These are phyloP conservation scores for Heterobasidion parviporum DNA, from an alignment of 1,284 basidiomycete genomes.

Conservation along the genomic window DNA sequence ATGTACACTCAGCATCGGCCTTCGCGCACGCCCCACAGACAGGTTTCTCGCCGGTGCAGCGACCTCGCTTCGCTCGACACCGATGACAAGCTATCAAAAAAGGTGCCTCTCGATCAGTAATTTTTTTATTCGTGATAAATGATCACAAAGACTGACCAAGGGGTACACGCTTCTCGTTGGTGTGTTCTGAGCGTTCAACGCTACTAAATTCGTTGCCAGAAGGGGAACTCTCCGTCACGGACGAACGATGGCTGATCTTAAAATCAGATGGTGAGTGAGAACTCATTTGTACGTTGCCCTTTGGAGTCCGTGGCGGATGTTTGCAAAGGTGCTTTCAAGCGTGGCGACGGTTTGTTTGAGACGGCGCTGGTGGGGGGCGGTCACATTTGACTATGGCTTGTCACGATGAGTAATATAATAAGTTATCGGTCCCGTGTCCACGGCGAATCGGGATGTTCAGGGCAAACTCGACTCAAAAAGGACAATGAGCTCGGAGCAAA, in stretches of 20 bases:
- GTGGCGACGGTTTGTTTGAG: too few relatives aligned
- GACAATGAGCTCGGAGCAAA: too few relatives aligned
- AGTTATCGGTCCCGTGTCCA: too few relatives aligned
- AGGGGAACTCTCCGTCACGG: not conserved
- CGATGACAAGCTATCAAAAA: conserved; percentile 7
- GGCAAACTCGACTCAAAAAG: too few relatives aligned
- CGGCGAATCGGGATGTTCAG: too few relatives aligned
- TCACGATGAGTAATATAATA: too few relatives aligned
- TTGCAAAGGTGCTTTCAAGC: not conserved
- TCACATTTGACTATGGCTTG: too few relatives aligned
- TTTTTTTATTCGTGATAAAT: not conserved
- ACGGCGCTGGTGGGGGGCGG: too few relatives aligned
- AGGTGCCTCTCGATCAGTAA: not conserved
- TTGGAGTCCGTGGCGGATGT: not conserved
- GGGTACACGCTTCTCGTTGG: not conserved
- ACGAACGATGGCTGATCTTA: not conserved
- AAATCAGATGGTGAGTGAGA: not conserved
- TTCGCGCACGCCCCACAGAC: conserved; percentile 7
- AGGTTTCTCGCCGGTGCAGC: conserved; percentile 8
- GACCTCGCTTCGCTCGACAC: conserved; percentile 9
- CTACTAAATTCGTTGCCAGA: not conserved
- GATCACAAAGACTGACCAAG: not conserved
- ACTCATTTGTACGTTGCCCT: not conserved
- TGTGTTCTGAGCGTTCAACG: not conserved
- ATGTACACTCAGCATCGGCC: conserved; percentile 7